Base-by-base conservation (phyloP, 116 monocot species). In the Phalaenopsis hybrid region DNA sequence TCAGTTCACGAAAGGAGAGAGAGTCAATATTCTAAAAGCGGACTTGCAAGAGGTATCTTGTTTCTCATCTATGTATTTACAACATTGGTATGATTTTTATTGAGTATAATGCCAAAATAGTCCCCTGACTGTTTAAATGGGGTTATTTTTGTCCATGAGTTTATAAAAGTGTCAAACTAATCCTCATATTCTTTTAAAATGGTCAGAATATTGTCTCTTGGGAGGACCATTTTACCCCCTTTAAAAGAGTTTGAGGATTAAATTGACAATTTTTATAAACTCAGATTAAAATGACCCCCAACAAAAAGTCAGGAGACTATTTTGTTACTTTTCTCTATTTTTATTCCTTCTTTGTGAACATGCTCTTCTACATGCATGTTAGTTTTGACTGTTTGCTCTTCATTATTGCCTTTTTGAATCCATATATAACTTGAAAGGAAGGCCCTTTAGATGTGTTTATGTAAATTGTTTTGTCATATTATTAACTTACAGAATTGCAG, bases 41-140 rank as follows among this genome's bases (percentile, higher is more conserved):
- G 91, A 97, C 28, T 82, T 97, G 8, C 85, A 90, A 84, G 94
- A 97, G 97, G 97, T 97, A 85, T 82, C 18, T 3, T 20, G 25
- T 41, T 41, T 45, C 44, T 33, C 55, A 33, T 15, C 33, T 72
- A 18, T 75, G 31, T 72, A 15, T 61, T 70, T 70, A 70, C 70
- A 70, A 4, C 70, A 70, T 70, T 70, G 34, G 12, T 20, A 49
- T 70, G 43, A 77, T 12, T 52, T 77, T 50, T 48, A 41, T 41
- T 41, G 41, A 41, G 41, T 41, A 41, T 3, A 41, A 41, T 41
- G 41, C 41, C 41, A 41, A 41, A 41, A 41, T 41, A 41, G 2
- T 41, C 41, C 41, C 41, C 41, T 41, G 3, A 41, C 41, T 41
- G 41, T 41, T 41, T 41, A 41, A 41, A 41, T 41, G 41, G 41